phyloP scores from a whole-genome alignment of 805 yeast species.

The Saturnispora galanensis region DNA sequence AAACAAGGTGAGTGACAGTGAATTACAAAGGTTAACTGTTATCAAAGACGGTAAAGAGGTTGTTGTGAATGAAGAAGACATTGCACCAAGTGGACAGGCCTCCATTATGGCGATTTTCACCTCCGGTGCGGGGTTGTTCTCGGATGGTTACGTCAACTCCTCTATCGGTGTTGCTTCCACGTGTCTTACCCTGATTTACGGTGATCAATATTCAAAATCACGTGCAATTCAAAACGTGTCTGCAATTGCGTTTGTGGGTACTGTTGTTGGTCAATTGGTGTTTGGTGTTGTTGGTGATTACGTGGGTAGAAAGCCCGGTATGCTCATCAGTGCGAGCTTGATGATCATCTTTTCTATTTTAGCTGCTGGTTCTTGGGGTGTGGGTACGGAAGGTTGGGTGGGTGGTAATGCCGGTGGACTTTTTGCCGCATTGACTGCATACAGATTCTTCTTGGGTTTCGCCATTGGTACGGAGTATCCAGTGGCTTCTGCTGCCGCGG shows the following conservation, averaged over 20 bases:
- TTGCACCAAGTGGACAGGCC: slow-evolving; percentile 18
- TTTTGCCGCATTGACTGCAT: slow-evolving; percentile 74
- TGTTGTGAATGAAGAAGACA: slow-evolving; percentile 18
- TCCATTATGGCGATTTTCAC: slow-evolving; percentile 58
- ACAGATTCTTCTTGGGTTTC: slow-evolving; percentile 79
- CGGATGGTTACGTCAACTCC: slow-evolving; percentile 89
- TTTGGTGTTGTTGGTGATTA: slow-evolving; percentile 80
- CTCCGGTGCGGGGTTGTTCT: slow-evolving; percentile 87
- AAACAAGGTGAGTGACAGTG: slow-evolving; percentile 11
- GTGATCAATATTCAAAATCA: slow-evolving; percentile 49
- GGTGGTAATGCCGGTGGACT: slow-evolving; percentile 59
- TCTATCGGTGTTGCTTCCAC: slow-evolving; percentile 71
- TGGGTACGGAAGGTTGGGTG: slow-evolving; percentile 27
- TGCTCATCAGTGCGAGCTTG: slow-evolving; percentile 68
- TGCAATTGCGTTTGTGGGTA: slow-evolving; percentile 86
- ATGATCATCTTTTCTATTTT: slow-evolving; percentile 71
- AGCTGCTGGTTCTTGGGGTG: slow-evolving; percentile 85
- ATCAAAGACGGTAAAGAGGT: slow-evolving; percentile 18
- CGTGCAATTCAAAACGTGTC: slow-evolving; percentile 71
- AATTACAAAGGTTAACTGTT: slow-evolving; percentile 13
- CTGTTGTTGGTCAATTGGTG: slow-evolving; percentile 72
- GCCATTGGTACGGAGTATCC: slow-evolving; percentile 96
- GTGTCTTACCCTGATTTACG: slow-evolving; percentile 58
- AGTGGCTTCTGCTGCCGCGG: slow-evolving; percentile 85
- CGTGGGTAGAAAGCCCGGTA: slow-evolving; percentile 71